Base-by-base conservation (phyloP, 1,284 basidiomycete species). In the Cystobasidium sp. region DNA sequence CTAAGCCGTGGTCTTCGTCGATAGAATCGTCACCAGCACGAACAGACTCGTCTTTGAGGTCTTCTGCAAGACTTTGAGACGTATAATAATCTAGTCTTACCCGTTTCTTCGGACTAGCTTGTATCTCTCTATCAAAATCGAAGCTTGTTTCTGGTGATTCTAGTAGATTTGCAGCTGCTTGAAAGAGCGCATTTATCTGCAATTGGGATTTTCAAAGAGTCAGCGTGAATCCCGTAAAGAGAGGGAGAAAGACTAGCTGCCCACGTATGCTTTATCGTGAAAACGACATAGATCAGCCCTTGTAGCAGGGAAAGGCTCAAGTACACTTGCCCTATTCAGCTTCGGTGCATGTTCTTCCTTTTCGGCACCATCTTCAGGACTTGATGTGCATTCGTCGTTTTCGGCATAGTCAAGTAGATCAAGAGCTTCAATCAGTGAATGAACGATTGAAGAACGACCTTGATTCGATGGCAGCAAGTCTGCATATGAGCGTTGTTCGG, bases 371-470 rank as follows among this genome's bases (percentile, higher is more conserved):
- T n/a, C 31, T 52, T 53, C 12, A 3, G 12, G n/a, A 4, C 20
- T 63, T 6, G 1, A 85, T 41, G 82, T 82, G 12, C 85, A 86
- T 76, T 90, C 89, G 79, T 89, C 89, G 12, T 82, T 81, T 12
- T 85, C 80, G 22, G 77, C 78, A 14, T 66, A 18, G 14, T 81
- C 65, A 49, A 91, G 82, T 1, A 93, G 83, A 0, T 86, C 87
- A 52, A 90, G 85, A 0, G 87, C 82, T 41, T 84, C 84, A 67
- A 89, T 84, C 12, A 96, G 85, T 1, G 88, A 87, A 80, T 97
- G 93, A 1, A 95, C 91, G 6, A 93, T 81, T 0, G 88, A 81
- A 0, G 93, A 94, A n/a, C 94, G 86, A 16, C 89, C 89, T 66
- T 81, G 84, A 81, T 97, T 96, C 0, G 92, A 91, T 0, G 94